Conservation (phyloP, 495 filamentous ascomycete species). For the Neurospora hispaniola region DNA sequence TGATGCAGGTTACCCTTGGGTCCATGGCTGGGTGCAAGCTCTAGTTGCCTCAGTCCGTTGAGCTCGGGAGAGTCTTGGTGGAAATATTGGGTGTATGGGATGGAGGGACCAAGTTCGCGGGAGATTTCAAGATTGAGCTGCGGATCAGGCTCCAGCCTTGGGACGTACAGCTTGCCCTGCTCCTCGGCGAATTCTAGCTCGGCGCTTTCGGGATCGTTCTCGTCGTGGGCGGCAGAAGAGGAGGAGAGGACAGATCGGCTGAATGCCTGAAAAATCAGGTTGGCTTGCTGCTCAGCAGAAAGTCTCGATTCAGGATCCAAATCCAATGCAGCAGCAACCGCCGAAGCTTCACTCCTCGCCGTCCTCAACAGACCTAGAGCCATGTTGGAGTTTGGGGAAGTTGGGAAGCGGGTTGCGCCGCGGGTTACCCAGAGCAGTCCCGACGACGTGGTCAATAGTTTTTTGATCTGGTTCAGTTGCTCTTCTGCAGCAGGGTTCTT, state of each 20-base stretch:
- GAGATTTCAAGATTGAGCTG: slow-evolving; percentile 27
- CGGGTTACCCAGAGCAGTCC: slow-evolving; percentile 33
- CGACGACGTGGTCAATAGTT: slow-evolving; percentile 24
- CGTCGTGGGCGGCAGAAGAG: not conserved
- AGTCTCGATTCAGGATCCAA: slow-evolving; percentile 23
- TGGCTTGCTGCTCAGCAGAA: slow-evolving; percentile 13
- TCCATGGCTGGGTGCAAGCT: slow-evolving; percentile 6
- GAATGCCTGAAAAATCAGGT: slow-evolving; percentile 22
- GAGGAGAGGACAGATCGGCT: slow-evolving; percentile 11
- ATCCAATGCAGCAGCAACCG: slow-evolving; percentile 25
- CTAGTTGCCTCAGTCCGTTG: slow-evolving; percentile 14
- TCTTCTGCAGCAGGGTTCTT: not conserved
- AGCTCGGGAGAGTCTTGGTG: slow-evolving; percentile 7
- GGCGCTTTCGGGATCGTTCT: slow-evolving; percentile 7
- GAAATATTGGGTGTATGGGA: slow-evolving; percentile 24
- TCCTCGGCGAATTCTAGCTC: slow-evolving; percentile 32
- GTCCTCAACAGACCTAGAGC: slow-evolving; percentile 29
- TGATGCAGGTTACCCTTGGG: slow-evolving; percentile 4
- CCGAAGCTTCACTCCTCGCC: slow-evolving; percentile 24
- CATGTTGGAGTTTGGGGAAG: slow-evolving; percentile 26
- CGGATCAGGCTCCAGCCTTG: slow-evolving; percentile 27
- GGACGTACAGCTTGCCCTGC: slow-evolving; percentile 23
- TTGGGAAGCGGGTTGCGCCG: slow-evolving; percentile 27
- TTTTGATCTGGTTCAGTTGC: slow-evolving; percentile 26
- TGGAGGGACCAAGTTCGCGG: slow-evolving; percentile 22